phyloP scores from a whole-genome alignment of 192 early-diverging fungal genomes.

The Coemansia sp. region DNA sequence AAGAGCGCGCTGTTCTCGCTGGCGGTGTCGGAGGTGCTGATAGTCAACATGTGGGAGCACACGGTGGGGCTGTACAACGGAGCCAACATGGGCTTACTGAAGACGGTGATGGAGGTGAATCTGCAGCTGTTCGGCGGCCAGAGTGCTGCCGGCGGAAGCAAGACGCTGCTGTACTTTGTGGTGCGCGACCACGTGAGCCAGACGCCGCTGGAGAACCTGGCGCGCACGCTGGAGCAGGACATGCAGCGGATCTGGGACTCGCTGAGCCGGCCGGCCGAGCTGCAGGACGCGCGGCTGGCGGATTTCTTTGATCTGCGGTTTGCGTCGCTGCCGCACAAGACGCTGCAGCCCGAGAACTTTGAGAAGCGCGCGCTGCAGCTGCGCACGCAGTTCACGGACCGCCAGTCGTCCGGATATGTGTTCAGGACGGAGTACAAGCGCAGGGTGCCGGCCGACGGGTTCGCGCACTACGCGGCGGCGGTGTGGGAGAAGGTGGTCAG shows the following conservation, averaged over 20 bases:
- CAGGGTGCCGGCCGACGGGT: conserved; percentile 94
- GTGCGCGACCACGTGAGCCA: conserved; percentile 92
- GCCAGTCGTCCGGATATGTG: conserved; percentile 68
- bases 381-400: conserved; percentile 74
- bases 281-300: conserved; percentile 69
- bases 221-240: conserved; percentile 76
- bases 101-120: conserved; percentile 99
- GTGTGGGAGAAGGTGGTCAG: conserved; percentile 96
- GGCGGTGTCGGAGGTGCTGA: conserved; percentile 90
- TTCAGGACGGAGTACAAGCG: conserved; percentile 86
- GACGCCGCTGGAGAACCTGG: conserved; percentile 81
- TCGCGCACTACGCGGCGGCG: conserved; percentile 84
- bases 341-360: conserved; percentile 82
- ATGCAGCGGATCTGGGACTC: conserved; percentile 91
- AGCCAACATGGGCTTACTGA: conserved; percentile 97
- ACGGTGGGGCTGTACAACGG: conserved; percentile 98
- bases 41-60: conserved; percentile 99
- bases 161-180: conserved; percentile 93
- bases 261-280: conserved; percentile 82
- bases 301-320: conserved; percentile 95
- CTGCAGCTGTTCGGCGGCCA: conserved; percentile 89
- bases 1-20: conserved; percentile 97
- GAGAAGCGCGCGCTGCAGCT: conserved; percentile 66
- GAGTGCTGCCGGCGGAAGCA: conserved; percentile 62
- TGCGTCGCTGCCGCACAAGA: conserved; percentile 87